Base-by-base conservation (phyloP, 2,329 filamentous ascomycete species). In the Stromatinia cepivora region DNA sequence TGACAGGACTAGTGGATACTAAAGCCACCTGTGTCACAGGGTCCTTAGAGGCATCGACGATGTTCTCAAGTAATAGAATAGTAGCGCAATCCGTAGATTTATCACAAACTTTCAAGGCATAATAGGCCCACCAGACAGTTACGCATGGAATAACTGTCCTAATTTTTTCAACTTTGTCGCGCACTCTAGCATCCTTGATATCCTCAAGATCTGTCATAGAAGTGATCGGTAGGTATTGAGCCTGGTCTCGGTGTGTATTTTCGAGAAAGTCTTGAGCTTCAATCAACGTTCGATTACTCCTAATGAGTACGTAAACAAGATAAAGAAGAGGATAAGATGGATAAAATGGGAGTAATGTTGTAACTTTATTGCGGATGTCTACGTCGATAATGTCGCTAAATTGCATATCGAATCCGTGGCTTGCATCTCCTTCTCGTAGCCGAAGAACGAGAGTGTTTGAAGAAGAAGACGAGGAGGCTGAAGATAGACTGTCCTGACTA, bases 121-220 rank as follows among this genome's bases (percentile, higher is more conserved):
- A 67, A 28, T 28, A 5, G 4, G 65, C 54, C 65, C 65, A 67
- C 65, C 65, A 67, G 8, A 53, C 20, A 31, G 45, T 67, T 5
- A 28, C 25, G 13, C 20, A 25, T 48, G 65, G 25, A 2, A 20
- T 17, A 15, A 61, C 4, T 7, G 31, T 62, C 4, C 9, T 36
- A 4, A 67, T 46, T 15, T 31, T 1, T 62, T 42, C 10, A 31
- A 62, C 22, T 28, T 67, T 53, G 9, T 17, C 17, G 7, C 54
- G 53, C 28, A 61, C n/a, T 17, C 1, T 11, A 52, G 15, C n/a
- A 50, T 62, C 45, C 17, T 61, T 22, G 6, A 67, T 13, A 39
- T 67, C 65, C 15, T 39, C 11, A 5, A 62, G 25, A 17, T 17
- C 13, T 13, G 36, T 67, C 28, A 50, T 25, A 25, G n/a, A 63